Base-by-base conservation (phyloP, 2,329 filamentous ascomycete genomes). In the Ophiostoma piceae region DNA sequence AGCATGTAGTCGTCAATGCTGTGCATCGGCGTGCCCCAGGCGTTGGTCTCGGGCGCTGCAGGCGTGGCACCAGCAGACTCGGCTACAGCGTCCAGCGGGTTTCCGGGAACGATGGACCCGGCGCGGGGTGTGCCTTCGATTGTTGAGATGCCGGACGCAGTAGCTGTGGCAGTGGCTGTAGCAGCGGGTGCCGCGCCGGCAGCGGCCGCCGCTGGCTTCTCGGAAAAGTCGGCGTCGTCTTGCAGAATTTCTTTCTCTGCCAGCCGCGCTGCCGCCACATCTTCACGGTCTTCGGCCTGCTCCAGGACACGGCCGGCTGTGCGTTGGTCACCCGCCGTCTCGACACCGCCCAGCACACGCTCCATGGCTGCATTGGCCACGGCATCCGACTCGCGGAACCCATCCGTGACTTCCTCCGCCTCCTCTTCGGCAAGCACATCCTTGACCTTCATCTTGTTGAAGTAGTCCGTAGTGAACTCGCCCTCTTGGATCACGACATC, bases 401-500 rank as follows among this genome's bases (percentile, higher is more conserved):
- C 85, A n/a, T 85, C 66, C 0, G 43, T 66, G 2, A 22, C 37
- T 22, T 66, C 71, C n/a, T 79, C 62, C 77, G 67, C 75, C 39
- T 74, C 76, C 37, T 43, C 68, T 1, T 66, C 68, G 35, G 66
- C 86, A 35, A 92, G 82, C 67, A 91, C 88, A 71, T 92, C 91
- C 51, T 87, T 84, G 67, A 90, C 88, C 1, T 85, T 82, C 74
- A 94, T 62, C 91, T 83, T 92, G 75, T 93, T 93, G 80, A 97
- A 94, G 78, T 97, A 94, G 76, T 99, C 95, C 0, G 95, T 99
- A 0, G 94, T 99, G 78, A 99, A 99, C 74, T 94, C 93, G 73
- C 95, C 95, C 78, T 98, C 95, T 77, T 99, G 96, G 74, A 99
- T 99, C 70, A 99, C 94, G 8, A 99, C 92, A 73, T 99, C 95